Base-by-base conservation (phyloP, 371 early-diverging fungal species). In the Ordospora pajunii region DNA sequence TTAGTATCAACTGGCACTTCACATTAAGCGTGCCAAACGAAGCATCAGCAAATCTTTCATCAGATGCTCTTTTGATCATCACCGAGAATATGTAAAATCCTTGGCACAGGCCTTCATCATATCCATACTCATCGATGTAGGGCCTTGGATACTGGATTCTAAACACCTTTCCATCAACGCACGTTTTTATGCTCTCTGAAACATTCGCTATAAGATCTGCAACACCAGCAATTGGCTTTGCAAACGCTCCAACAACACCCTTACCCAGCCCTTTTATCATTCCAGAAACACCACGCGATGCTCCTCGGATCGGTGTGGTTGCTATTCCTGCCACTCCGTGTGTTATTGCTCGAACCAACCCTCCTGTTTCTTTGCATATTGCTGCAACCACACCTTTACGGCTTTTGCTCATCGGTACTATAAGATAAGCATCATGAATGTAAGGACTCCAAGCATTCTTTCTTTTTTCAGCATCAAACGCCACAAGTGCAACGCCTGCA, bases 111-210 rank as follows among this genome's bases (percentile, higher is more conserved):
- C 70, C 70, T 14, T 58, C 44, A 58, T 70, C 45, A 48, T 70
- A 58, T 23, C 37, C 27, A 8, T 23, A 23, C 1, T 40, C 21
- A 46, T 19, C 40, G 11, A 52, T 45, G 9, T 27, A 44, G 19
- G 70, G 70, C 44, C 53, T 70, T 23, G 70, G 70, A 58, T 70
- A 70, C 27, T 54, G 53, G 14, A 70, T 43, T 23, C 66, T 43
- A 17, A 14, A 17, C 14, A 46, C 27, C 12, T 12, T 58, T 14
- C 43, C 58, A 25, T 58, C 21, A 21, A 58, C 40, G 2, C 19
- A 44, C 19, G 4, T n/a, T n/a, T 44, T 23, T 54, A 70, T 58
- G 44, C 23, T 22, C 14, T 23, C 58, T 3, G 58, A 58, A 58
- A 58, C 40, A 10, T 37, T 19, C 7, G 58, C 40, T 7, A 58